Evolutionary conservation across 495 filamentous ascomycete species (phyloP).

Genomic region (Tuber calosporum): DNA sequence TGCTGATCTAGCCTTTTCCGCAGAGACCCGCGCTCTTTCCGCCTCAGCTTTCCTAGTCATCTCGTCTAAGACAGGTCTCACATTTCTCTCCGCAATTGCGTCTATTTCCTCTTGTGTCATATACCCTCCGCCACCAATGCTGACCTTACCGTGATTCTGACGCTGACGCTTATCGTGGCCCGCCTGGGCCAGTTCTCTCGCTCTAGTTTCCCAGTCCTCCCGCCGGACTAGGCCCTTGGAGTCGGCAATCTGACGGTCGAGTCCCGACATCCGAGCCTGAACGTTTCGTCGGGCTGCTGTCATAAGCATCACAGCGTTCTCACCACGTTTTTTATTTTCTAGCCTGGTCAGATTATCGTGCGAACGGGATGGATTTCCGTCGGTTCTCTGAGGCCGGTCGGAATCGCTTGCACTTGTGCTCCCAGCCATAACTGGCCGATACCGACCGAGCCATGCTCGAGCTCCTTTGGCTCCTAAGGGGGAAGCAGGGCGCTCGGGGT

Average conservation of each 20-base stretch:
- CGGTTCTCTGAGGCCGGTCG: conserved; percentile 3
- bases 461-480: conserved; percentile 17
- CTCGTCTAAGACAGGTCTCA: conserved; percentile 89
- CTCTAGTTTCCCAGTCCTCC: conserved; percentile 23
- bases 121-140: conserved; percentile 73
- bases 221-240: conserved; percentile 21
- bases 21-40: conserved; percentile 56
- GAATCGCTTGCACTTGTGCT: conserved; percentile 3
- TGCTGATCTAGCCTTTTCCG: conserved; percentile 50
- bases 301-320: conserved; percentile 66
- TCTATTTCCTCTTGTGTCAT: conserved; percentile 75
- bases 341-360: conserved; percentile 54
- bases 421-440: conserved; percentile 9
- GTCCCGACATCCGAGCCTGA: conserved; percentile 42
- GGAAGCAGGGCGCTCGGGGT: conserved; percentile 16
- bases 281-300: conserved; percentile 80
- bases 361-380: conserved; percentile 14
- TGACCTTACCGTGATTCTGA: conserved; percentile 56
- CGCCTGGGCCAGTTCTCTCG: conserved; percentile 23
- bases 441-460: conserved; percentile 16
- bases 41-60: conserved; percentile 69
- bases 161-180: conserved; percentile 17
- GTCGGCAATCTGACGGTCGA: conserved; percentile 39
- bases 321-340: conserved; percentile 64
- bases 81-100: conserved; percentile 64